Conservation (phyloP, 257 asterid genomes). For the Solanum rostratum region DNA sequence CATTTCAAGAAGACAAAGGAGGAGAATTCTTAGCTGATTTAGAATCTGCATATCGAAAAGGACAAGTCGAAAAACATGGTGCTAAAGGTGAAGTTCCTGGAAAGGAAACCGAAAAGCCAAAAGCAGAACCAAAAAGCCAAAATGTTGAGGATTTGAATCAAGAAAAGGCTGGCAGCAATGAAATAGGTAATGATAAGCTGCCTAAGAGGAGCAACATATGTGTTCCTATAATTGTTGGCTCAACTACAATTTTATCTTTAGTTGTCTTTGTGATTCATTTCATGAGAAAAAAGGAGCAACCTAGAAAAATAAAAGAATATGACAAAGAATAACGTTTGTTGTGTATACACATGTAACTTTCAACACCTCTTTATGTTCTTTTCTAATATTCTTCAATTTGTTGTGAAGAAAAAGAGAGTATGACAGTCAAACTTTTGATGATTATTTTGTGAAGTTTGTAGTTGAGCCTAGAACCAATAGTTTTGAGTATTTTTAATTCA, state of each 20-base stretch:
- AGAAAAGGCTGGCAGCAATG: too few species aligned
- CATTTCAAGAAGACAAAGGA: not conserved
- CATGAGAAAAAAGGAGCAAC: slow-evolving; percentile 32
- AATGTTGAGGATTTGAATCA: too few species aligned
- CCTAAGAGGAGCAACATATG: slow-evolving; percentile 30
- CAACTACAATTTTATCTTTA: slow-evolving; percentile 51
- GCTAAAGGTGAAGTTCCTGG: not conserved
- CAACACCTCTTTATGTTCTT: too few species aligned
- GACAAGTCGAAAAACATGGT: not conserved
- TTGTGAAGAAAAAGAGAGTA: not conserved
- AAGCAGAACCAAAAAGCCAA: too few species aligned
- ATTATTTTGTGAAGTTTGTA: too few species aligned
- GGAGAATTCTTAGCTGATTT: not conserved
- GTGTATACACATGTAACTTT: not conserved
- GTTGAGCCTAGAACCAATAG: too few species aligned
- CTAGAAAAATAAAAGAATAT: not conserved
- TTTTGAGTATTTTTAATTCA: too few species aligned
- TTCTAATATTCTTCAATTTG: not conserved
- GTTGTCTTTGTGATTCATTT: slow-evolving; percentile 51
- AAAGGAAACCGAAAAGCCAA: not conserved
- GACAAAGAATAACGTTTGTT: not conserved
- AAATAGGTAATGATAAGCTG: not conserved
- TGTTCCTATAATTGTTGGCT: slow-evolving; percentile 66
- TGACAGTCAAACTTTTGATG: too few species aligned
- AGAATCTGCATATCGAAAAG: not conserved